phyloP scores from a whole-genome alignment of 2,329 filamentous ascomycete species.

The Boeremia exigua region DNA sequence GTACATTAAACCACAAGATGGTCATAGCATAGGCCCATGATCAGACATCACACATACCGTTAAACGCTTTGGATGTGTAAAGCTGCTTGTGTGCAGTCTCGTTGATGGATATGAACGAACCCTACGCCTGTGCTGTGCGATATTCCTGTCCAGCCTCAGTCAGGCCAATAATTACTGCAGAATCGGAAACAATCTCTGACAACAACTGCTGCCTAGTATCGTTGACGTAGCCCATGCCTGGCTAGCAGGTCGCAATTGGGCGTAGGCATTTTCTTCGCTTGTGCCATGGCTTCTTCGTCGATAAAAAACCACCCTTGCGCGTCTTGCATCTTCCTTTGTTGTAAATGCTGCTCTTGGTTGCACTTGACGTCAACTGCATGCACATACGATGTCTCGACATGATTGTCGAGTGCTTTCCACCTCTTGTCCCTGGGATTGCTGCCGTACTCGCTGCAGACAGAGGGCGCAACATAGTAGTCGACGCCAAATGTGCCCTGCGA shows the following conservation, averaged over 20 bases:
- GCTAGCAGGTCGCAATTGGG: constrained; percentile 64
- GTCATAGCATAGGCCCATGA: no score
- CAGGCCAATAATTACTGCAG: constrained; percentile 16
- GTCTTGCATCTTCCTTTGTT: constrained; percentile 73
- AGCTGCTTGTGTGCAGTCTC: neutral
- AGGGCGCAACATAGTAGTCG: constrained; percentile 84
- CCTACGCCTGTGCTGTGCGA: constrained; percentile 10
- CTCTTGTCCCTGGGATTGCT: constrained; percentile 57
- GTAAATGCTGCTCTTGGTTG: constrained; percentile 71
- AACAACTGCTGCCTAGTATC: constrained; percentile 3
- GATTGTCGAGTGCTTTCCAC: constrained; percentile 75
- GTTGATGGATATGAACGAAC: constrained; percentile 1
- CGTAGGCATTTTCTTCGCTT: constrained; percentile 68
- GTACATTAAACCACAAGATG: neutral
- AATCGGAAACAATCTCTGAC: neutral
- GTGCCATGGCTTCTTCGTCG: constrained; percentile 78
- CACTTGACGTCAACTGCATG: constrained; percentile 72
- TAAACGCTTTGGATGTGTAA: neutral
- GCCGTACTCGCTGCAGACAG: constrained; percentile 74
- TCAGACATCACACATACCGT: neutral
- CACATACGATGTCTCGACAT: constrained; percentile 77
- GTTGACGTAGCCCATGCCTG: constrained; percentile 46
- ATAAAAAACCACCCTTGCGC: constrained; percentile 88
- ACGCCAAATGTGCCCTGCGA: constrained; percentile 71
- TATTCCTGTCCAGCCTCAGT: constrained; percentile 1